phyloP scores from a whole-genome alignment of 345 rosid genomes.

The Hibiscus syriacus region DNA sequence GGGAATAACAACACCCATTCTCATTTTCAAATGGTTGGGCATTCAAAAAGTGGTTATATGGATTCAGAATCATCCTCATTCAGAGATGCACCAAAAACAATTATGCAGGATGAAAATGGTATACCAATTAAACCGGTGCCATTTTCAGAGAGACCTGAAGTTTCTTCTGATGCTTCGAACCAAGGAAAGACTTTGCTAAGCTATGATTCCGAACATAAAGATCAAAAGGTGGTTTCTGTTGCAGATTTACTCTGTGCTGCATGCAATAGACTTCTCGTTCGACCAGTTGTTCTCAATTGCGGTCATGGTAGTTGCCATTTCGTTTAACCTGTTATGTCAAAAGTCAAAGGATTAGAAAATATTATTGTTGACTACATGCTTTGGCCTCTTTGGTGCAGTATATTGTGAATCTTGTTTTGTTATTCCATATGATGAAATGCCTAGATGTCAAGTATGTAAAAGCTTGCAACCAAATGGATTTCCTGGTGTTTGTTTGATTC shows the following conservation, averaged over 20 bases:
- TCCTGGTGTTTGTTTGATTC: conserved; percentile 26
- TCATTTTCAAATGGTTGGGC: background rate
- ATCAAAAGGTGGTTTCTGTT: conserved; percentile 14
- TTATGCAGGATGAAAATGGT: conserved; percentile 7
- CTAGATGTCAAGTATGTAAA: conserved; percentile 29
- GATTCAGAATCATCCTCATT: conserved; percentile 16
- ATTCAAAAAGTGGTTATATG: conserved; percentile 9
- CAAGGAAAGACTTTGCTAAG: conserved; percentile 10
- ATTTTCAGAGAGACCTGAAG: conserved; percentile 11
- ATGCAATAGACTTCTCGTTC: conserved; percentile 33
- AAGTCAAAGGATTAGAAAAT: background rate
- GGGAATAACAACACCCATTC: conserved; percentile 2
- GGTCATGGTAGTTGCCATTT: conserved; percentile 32
- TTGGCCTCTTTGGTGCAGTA: conserved; percentile 23
- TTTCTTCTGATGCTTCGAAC: background rate
- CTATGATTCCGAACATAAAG: conserved; percentile 9
- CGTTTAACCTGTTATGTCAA: background rate
- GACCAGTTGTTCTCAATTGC: conserved; percentile 39
- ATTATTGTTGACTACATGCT: background rate
- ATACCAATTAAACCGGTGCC: background rate
- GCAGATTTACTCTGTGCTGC: conserved; percentile 31
- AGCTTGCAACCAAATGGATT: conserved; percentile 30
- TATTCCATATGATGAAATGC: conserved; percentile 13
- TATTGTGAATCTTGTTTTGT: conserved; percentile 30
- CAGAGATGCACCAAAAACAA: conserved; percentile 1